Evolutionary conservation across 139 green algal species (phyloP), one percentile per base, ranked within the genome.

Genomic region (Desmodesmus armatus): DNA sequence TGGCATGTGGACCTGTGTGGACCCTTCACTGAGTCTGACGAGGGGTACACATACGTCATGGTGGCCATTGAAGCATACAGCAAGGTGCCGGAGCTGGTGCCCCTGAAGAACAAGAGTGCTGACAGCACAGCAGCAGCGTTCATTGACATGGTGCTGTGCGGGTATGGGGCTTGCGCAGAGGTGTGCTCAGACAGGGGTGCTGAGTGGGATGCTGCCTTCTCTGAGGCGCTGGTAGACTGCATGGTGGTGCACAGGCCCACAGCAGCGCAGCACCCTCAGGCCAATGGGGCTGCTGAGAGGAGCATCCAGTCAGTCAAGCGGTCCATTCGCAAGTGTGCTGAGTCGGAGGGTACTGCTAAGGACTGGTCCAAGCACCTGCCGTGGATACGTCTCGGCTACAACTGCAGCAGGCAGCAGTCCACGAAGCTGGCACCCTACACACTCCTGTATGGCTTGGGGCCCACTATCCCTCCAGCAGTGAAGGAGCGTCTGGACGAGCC

Each of bases 371-470:
- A 82, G 15, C 9, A 9, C 13, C 29, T 90, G 5, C 85, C 71
- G 5, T 83, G 77, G 85, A 66, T 92, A 9, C 58, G 35, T 11
- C 55, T 92, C 40, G 83, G 88, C 0, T 92, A 92, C 35, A 83
- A 43, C 7, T 90, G 80, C 40, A 82, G n/a, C 3, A 33, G 33
- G 0, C 88, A 92, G 74, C 35, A 27, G 0, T 78, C 66, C 27
- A 82, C 63, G 0, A 51, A 53, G 13, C 75, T 72, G 27, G 69
- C 53, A 11, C 82, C 88, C 0, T 92, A 90, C 58, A 0, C 79
- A 4, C 44, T 90, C 31, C 4, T 90, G 5, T 86, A 87, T 70
- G 88, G 58, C 6, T 19, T 70, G 5, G 3, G 3, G 1, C 85
- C 85, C 0, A 29, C 81, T 1, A 31, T 89, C 0, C 88, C 85